Base-by-base conservation (phyloP, 2,329 filamentous ascomycete genomes). In the Botrytis porri region DNA sequence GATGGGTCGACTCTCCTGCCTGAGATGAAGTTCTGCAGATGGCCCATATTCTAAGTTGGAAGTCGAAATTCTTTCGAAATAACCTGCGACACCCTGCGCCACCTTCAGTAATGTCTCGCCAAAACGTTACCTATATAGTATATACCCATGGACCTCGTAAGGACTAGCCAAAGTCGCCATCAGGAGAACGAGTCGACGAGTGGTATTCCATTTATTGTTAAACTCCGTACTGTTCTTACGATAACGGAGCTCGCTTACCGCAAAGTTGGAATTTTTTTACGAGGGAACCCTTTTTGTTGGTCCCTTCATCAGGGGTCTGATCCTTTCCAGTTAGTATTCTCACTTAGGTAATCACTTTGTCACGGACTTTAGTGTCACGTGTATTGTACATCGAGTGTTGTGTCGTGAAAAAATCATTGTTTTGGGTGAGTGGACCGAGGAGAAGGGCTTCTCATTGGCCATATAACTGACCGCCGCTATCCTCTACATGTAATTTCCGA, bases 21-120 rank as follows among this genome's bases (percentile, higher is more conserved):
- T 12, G 71, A 76, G 69, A 81, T 39, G 70, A 80, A 80, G 60
- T 77, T 76, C 18, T 67, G 72, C 39, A 80, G 9, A 10, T 69
- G 76, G 25, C 74, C 73, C 74, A 78, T 74, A 32, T 66, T 35
- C 16, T 39, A 57, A 57, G 7, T 20, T 37, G 16, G 3, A 41
- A 41, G 25, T 41, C 35, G 25, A 32, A n/a, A 37, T 66, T 48
- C 9, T 41, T 2, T 12, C 25, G 32, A 57, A 57, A 32, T 5
- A 14, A 57, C 32, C 9, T 67, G 6, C 45, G 39, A 54, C 65
- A 67, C 41, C 3, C 3, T 32, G 35, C 57, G 16, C n/a, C 22
- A 57, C 9, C 22, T 29, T 41, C 16, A 39, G 32, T 29, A 3
- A n/a, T 32, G 32, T 29, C n/a, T 29, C 16, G 8, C 32, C 8